These are phyloP conservation scores for Cordyceps fumosorosea DNA, from an alignment of 2,329 filamentous ascomycete genomes.

Conservation along the genomic window DNA sequence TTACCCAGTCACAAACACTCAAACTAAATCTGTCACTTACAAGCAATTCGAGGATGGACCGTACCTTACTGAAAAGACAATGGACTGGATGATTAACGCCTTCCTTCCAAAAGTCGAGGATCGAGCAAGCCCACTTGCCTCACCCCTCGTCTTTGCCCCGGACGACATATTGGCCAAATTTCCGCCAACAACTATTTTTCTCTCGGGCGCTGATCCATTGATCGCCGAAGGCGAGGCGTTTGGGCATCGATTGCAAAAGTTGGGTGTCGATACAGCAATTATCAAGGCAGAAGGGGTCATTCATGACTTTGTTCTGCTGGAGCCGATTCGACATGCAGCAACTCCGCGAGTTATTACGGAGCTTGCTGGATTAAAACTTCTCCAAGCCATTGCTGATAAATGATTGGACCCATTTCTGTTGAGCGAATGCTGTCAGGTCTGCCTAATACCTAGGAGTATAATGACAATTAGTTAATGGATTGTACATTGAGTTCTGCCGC, in stretches of 20 bases:
- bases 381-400: not conserved
- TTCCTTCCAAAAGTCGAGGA: not conserved
- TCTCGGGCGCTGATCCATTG: not conserved
- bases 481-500: too few species aligned
- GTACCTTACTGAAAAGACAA: not conserved
- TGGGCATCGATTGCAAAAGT: not conserved
- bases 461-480: too few species aligned
- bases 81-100: not conserved
- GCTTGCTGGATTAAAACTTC: not conserved
- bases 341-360: not conserved
- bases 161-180: not conserved
- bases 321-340: not conserved
- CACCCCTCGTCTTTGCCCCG: not conserved
- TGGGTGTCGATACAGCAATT: not conserved
- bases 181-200: not conserved
- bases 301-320: not conserved
- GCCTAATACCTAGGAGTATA: too few species aligned
- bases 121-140: not conserved
- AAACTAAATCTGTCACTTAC: not conserved
- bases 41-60: not conserved
- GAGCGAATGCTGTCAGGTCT: too few species aligned
- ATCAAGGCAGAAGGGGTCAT: not conserved
- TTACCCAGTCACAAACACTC: not conserved
- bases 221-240: not conserved
- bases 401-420: not conserved